Base-by-base conservation (phyloP, 805 yeast species). In the Metschnikowia colocasiae region DNA sequence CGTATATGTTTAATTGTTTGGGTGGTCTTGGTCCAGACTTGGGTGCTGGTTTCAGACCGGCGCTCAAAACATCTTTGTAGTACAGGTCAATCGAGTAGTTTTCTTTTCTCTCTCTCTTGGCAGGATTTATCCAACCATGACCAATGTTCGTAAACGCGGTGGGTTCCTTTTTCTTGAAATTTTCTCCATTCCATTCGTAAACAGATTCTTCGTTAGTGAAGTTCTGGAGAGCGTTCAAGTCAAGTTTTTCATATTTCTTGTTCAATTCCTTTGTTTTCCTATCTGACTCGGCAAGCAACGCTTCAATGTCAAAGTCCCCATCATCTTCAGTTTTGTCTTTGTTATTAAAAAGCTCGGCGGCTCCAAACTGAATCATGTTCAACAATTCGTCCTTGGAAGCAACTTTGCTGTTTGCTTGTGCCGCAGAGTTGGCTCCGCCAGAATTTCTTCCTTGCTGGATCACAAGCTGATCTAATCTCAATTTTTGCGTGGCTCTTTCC, bases 61-160 rank as follows among this genome's bases (percentile, higher is more conserved):
- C 79, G 56, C 83, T 81, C 57, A 91, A 69, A 8, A 85, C 90
- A 60, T 83, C 92, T 63, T 85, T 84, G 65, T 87, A 87, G 65
- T 91, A 91, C 66, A 82, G 82, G 64, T 91, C 97, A 53, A 92
- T 84, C 1, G 89, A 82, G 64, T 91, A 91, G 59, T 89, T 89
- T 55, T 84, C 87, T 60, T 85, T 85, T 55, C 94, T 75, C 62
- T 85, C 94, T 68, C 94, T 77, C 62, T 88, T 89, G 2, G 94
- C 80, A 4, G 96, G 95, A 48, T 87, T 83, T 54, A 91, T 83
- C 92, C 95, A 87, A 19, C 76, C 75, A 48, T 81, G 79, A 0
- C 75, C 77, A 47, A 73, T 67, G 49, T 74, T 76, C 18, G 79
- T 70, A 33, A 76, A 69, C 10, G 75, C 74, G 25, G 74, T 65